A percentile compares a stretch with the other conserved stretches of the same genome.
Evolutionary conservation across 1,284 basidiomycete genomes (phyloP).

Genomic region (Meripilus lineatus): DNA sequence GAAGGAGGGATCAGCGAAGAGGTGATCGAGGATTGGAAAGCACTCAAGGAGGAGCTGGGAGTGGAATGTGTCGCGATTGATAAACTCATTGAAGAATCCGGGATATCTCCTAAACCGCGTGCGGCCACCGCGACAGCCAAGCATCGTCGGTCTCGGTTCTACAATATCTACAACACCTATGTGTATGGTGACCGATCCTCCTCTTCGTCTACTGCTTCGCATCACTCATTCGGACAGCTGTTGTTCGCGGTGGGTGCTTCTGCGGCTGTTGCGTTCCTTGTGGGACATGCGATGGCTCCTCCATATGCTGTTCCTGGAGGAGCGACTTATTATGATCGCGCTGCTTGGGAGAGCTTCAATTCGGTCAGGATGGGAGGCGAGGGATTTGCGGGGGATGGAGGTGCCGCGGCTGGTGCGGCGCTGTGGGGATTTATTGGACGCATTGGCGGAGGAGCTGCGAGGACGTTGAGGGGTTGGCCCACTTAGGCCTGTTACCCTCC

Average conservation of each 20-base stretch:
- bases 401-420: conserved; percentile 40
- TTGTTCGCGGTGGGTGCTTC: conserved; percentile 52
- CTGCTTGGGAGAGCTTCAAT: conserved; percentile 75
- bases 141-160: conserved; percentile 47
- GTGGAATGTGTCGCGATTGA: conserved; percentile 76
- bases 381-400: conserved; percentile 48
- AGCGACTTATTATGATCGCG: conserved; percentile 69
- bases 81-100: conserved; percentile 55
- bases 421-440: conserved; percentile 60
- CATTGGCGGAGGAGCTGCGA: conserved; percentile 64
- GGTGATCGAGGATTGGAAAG: conserved; percentile 63
- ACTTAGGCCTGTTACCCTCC: no score
- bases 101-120: conserved; percentile 32
- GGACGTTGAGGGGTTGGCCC: conserved; percentile 69
- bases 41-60: conserved; percentile 72
- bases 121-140: conserved; percentile 28
- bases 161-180: conserved; percentile 82
- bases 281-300: conserved; percentile 54
- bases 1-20: conserved; percentile 55
- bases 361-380: conserved; percentile 61
- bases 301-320: conserved; percentile 60
- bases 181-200: conserved; percentile 42
- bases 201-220: not conserved
- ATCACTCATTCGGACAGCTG: conserved; percentile 32
- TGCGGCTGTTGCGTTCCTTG: conserved; percentile 49